Evolutionary conservation across 345 rosid species (phyloP), one percentile per base, ranked within the genome.

Genomic region (Citropsis articulata): DNA sequence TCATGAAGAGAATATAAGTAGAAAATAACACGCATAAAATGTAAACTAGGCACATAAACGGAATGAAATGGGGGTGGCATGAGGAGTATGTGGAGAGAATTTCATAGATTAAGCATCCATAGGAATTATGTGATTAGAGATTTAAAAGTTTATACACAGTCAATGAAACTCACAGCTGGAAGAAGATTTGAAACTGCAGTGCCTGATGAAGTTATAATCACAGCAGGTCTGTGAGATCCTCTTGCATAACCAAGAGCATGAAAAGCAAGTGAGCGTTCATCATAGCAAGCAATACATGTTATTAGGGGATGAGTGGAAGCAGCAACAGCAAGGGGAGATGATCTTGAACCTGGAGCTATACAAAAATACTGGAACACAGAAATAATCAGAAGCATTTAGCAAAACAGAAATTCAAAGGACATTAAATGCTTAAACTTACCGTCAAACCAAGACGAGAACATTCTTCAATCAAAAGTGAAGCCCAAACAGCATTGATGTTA

Each of bases 181-280:
- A 92, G 87, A 87, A 95, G 99, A 87, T 95, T 95, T 77, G 99
- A 95, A 75, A 93, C 97, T 40, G 99, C 99, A 66, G 99, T 95
- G 85, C 99, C 99, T 69, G 99, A 95, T 40, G 99, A 86, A 56
- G 98, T 95, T 85, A 95, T 89, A 78, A 95, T 79, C 53, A 92
- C 92, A 10, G 99, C 98, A 1, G 95, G 97, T 82, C 83, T 90
- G 30, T 81, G 86, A 80, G 97, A 88, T 65, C 97, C 99, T 88
- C 89, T 91, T 75, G 94, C 91, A 86, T 91, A 93, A 67, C 99
- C 99, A 78, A 93, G 85, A 77, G 97, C 99, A 75, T 93, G 98
- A 89, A 90, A 95, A 16, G 99, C 97, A 77, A 95, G 93, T 63
- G 98, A 92, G 60, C 98, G 97, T 82, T 95, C 99, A 69, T 95